Evolutionary conservation across 2,329 filamentous ascomycete genomes (phyloP).

Genomic region (Monilinia polystroma): DNA sequence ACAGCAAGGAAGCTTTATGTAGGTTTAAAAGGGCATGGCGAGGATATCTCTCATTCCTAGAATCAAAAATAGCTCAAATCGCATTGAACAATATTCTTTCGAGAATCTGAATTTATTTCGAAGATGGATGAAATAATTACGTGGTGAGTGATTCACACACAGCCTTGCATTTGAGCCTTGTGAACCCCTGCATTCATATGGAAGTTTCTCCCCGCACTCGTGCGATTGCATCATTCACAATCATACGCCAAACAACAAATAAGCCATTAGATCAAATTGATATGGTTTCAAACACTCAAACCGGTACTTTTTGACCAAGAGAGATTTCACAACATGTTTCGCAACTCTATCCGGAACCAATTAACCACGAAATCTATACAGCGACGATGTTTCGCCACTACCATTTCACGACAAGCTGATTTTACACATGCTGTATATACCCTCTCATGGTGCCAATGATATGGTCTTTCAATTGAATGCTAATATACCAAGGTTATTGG

Average conservation of each 20-base stretch:
- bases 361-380: conserved; percentile 20
- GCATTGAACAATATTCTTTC: neutral
- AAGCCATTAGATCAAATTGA: neutral
- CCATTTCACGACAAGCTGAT: conserved; percentile 33
- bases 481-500: conserved; percentile 48
- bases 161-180: conserved; percentile 22
- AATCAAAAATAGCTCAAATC: neutral
- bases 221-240: conserved; percentile 18
- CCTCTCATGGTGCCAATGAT: neutral
- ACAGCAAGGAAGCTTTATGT: conserved; percentile 13
- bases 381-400: conserved; percentile 34
- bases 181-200: conserved; percentile 18
- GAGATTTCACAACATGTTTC: conserved; percentile 26
- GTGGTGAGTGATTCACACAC: neutral
- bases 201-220: conserved; percentile 5
- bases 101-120: neutral
- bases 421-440: conserved; percentile 40
- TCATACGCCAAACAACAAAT: conserved; percentile 17
- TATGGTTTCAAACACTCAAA: neutral
- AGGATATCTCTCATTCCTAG: conserved; percentile 17
- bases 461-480: conserved; percentile 8
- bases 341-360: conserved; percentile 24
- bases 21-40: neutral
- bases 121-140: neutral
- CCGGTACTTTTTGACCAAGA: neutral